Evolutionary conservation across 2,329 filamentous ascomycete species (phyloP), one percentile per base, ranked within the genome.

Genomic region (Alternaria infectoria): DNA sequence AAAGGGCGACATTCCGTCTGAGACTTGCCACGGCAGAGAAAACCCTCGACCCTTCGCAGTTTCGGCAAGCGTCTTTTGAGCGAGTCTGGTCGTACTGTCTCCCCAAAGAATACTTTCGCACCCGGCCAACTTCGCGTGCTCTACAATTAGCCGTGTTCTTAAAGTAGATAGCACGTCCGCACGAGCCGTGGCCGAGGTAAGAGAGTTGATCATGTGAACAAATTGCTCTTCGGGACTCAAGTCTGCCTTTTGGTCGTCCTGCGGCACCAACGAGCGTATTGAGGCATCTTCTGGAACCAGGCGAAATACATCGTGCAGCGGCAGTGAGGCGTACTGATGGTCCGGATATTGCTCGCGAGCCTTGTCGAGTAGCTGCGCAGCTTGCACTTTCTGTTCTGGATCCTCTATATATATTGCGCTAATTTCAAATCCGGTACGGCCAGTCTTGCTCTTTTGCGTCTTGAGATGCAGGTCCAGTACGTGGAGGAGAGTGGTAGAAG

Each of bases 11-110:
- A 84, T 80, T 6, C 93, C 93, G 77, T 98, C 96, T 54, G 89
- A 88, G 15, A 94, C 87, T 70, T 92, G 88, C 89, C 91, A 95
- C 1, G 94, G 92, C 19, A 98, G 82, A 5, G 91, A 88, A 69
- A 91, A 93, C 1, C 95, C 96, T 52, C 95, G 87, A 1, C 96
- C 96, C 81, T 97, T 97, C 23, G 95, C 93, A 3, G 95, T 93
- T 81, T 96, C 93, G 7, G 93, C 86, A 13, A 99, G 87, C 0
- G 93, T 92, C 73, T 93, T 89, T 69, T 95, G 93, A 5, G 96
- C 95, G 28, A 99, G 88, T 15, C 90, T 88, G 6, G 93, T 97
- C 19, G 96, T 97, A 69, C 89, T 96, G 80, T 95, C 90, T 21
- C 92, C 94, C 79, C 96, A 90, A 2, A 98, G 81, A 45, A 98